A percentile compares a stretch with the other conserved stretches of the same genome.
Evolutionary conservation across 306 rosid species (phyloP).

Genomic region (Inga laurina): DNA sequence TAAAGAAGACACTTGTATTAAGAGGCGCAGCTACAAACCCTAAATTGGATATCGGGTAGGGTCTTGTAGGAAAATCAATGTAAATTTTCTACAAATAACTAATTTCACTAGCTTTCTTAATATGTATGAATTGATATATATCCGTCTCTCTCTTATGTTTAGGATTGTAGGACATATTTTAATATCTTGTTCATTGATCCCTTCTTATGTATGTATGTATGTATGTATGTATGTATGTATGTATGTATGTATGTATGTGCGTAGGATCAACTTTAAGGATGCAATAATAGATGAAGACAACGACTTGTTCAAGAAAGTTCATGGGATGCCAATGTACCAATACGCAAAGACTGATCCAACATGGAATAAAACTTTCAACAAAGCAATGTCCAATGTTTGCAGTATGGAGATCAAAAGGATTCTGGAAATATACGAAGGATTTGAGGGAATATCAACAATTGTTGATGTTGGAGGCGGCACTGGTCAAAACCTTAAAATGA

Average conservation of each 20-base stretch:
- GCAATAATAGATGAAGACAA: slow-evolving; percentile 20
- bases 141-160: too few relatives aligned
- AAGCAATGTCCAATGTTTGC: slow-evolving; percentile 23
- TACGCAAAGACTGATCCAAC: slow-evolving; percentile 27
- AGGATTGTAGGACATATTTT: too few relatives aligned
- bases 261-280: slow-evolving; percentile 32
- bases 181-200: background rate
- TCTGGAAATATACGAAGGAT: slow-evolving; percentile 35
- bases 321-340: slow-evolving; percentile 34
- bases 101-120: too few relatives aligned
- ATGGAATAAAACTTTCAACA: slow-evolving; percentile 21
- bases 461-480: slow-evolving; percentile 41
- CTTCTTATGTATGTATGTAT: background rate
- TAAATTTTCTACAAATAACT: too few relatives aligned
- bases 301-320: slow-evolving; percentile 29
- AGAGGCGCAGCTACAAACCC: too few relatives aligned
- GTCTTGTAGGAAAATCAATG: too few relatives aligned
- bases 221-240: background rate
- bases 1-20: too few relatives aligned
- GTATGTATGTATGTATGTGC: background rate
- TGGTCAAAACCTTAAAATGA: slow-evolving; percentile 26
- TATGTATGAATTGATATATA: too few relatives aligned
- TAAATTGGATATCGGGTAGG: too few relatives aligned
- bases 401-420: slow-evolving; percentile 16
- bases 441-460: slow-evolving; percentile 35